A percentile compares a stretch with the other conserved stretches of the same genome.
These are phyloP conservation scores for Capsella bursapastoris DNA, from an alignment of 345 rosid species.

Conservation along the genomic window DNA sequence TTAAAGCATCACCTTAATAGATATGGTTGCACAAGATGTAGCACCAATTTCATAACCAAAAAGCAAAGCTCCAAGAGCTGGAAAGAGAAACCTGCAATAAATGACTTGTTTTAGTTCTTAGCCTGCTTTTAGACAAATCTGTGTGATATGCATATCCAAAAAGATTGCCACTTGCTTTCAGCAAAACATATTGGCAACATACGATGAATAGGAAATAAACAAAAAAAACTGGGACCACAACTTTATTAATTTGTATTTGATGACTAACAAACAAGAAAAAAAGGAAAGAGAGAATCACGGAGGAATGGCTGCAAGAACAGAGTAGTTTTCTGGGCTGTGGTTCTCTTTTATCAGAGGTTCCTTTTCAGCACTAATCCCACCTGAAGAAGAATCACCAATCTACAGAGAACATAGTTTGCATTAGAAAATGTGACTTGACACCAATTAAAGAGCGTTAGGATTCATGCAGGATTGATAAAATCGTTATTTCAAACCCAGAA, in stretches of 20 bases:
- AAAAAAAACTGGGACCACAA: slow-evolving; percentile 21
- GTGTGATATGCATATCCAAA: slow-evolving; percentile 19
- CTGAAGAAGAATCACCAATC: slow-evolving; percentile 66
- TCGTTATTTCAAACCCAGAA: slow-evolving; percentile 9
- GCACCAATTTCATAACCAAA: slow-evolving; percentile 98
- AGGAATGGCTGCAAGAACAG: slow-evolving; percentile 63
- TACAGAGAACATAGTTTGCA: slow-evolving; percentile 29
- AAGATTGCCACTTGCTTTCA: slow-evolving; percentile 17
- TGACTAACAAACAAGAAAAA: slow-evolving; percentile 26
- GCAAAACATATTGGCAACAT: slow-evolving; percentile 1
- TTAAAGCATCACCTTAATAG: slow-evolving; percentile 60
- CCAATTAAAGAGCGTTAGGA: background rate
- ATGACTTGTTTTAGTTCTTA: slow-evolving; percentile 28
- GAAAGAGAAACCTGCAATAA: slow-evolving; percentile 89
- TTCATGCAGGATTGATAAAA: background rate
- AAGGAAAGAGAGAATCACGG: slow-evolving; percentile 59
- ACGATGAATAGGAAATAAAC: slow-evolving; percentile 2
- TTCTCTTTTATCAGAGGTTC: slow-evolving; percentile 67
- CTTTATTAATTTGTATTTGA: background rate
- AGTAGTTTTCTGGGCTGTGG: slow-evolving; percentile 60
- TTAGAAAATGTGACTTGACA: background rate
- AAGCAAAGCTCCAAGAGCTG: slow-evolving; percentile 92
- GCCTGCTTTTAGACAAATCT: slow-evolving; percentile 18
- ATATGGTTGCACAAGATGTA: slow-evolving; percentile 90
- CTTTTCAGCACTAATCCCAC: slow-evolving; percentile 58